A percentile compares a stretch with the other conserved stretches of the same genome.
phyloP scores from a whole-genome alignment of 345 rosid genomes.

The Excoecaria cochinchinensis region DNA sequence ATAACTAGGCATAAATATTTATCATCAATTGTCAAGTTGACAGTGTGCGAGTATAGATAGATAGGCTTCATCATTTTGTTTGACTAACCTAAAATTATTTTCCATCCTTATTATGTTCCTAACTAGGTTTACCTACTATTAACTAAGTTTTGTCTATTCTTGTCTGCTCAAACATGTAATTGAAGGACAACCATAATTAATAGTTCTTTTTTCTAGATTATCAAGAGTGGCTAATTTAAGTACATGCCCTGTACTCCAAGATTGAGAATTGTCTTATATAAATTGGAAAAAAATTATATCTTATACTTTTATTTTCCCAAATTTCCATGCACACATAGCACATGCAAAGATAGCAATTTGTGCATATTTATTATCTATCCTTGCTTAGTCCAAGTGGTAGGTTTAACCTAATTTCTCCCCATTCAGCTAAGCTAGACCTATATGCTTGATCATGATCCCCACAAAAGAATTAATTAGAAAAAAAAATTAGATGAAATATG shows the following conservation, averaged over 20 bases:
- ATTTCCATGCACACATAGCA: conserved; percentile 21
- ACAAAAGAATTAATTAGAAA: not conserved
- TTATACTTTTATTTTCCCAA: not conserved
- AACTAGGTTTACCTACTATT: not conserved
- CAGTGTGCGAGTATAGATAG: not conserved
- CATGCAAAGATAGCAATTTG: conserved; percentile 24
- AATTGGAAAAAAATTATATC: not conserved
- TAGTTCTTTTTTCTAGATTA: not conserved
- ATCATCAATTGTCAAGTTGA: conserved; percentile 7
- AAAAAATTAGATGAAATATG: not conserved
- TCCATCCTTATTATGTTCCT: not conserved
- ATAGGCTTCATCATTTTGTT: conserved; percentile 8
- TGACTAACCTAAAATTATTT: not conserved
- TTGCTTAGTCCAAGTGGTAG: conserved; percentile 14
- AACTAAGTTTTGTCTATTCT: conserved; percentile 13
- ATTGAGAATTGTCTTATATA: not conserved
- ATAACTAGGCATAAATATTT: not conserved
- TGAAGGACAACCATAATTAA: conserved; percentile 15
- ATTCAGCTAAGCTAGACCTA: not conserved
- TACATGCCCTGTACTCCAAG: conserved; percentile 10
- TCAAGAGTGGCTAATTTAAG: conserved; percentile 6
- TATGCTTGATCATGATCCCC: conserved; percentile 9
- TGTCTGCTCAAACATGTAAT: conserved; percentile 5
- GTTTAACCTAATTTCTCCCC: not conserved
- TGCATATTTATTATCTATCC: conserved; percentile 1